These are phyloP conservation scores for Colletotrichum limetticola DNA, from an alignment of 2,329 filamentous ascomycete species.

Conservation along the genomic window DNA sequence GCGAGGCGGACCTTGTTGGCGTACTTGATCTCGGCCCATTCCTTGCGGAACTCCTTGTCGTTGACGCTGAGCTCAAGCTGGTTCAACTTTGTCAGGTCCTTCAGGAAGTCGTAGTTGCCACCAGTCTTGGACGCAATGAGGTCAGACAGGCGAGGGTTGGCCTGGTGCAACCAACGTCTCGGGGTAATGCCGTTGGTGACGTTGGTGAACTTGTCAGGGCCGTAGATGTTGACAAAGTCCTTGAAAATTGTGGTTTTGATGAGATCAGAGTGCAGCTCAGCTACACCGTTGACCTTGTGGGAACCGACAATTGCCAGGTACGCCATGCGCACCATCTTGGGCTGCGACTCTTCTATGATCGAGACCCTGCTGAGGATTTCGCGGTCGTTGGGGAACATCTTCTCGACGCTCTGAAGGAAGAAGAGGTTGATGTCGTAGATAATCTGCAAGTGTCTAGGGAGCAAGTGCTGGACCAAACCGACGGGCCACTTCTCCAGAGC, in stretches of 20 bases:
- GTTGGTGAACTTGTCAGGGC: conserved; percentile 97
- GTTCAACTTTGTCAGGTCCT: conserved; percentile 87
- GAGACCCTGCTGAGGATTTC: conserved; percentile 90
- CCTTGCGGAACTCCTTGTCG: conserved; percentile 90
- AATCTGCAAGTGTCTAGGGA: conserved; percentile 94
- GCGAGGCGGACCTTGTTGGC: conserved; percentile 94
- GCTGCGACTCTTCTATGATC: conserved; percentile 95
- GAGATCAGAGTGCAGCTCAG: conserved; percentile 95
- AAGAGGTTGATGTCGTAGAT: conserved; percentile 98
- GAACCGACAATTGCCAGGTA: conserved; percentile 95
- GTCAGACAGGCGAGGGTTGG: conserved; percentile 91
- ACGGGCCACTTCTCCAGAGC: conserved; percentile 99
- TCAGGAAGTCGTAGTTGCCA: conserved; percentile 85
- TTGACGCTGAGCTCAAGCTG: conserved; percentile 86
- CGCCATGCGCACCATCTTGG: conserved; percentile 99
- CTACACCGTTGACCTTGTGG: conserved; percentile 99
- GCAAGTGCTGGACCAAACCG: conserved; percentile 87
- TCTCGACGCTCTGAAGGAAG: conserved; percentile 93
- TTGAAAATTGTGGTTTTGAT: conserved; percentile 99
- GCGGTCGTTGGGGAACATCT: conserved; percentile 87
- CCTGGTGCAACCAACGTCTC: conserved; percentile 95
- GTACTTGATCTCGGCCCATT: conserved; percentile 97
- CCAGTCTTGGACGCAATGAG: conserved; percentile 92
- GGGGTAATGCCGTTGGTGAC: conserved; percentile 99
- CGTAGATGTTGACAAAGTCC: conserved; percentile 95